phyloP scores from a whole-genome alignment of 805 yeast genomes.

The Metschnikowia proteae region DNA sequence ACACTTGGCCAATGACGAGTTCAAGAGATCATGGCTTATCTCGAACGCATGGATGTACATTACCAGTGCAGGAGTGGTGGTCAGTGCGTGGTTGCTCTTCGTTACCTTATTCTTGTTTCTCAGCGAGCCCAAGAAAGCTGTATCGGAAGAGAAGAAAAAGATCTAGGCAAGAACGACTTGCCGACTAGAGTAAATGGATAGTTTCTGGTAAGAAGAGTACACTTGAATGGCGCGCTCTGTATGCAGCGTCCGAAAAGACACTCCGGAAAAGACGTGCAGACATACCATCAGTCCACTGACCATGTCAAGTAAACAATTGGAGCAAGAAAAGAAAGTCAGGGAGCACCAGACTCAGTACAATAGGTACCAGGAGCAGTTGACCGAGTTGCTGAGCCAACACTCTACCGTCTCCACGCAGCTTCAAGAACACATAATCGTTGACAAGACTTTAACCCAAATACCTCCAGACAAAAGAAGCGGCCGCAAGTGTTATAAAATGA shows the following conservation, averaged over 20 bases:
- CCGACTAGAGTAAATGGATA: background rate
- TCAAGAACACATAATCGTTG: conserved; percentile 41
- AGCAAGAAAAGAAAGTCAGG: conserved; percentile 36
- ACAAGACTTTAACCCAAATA: conserved; percentile 35
- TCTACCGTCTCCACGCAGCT: conserved; percentile 33
- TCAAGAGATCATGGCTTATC: conserved; percentile 87
- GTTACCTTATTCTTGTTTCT: conserved; percentile 58
- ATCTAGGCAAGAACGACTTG: background rate
- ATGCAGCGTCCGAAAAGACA: background rate
- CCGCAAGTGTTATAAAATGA: conserved; percentile 86
- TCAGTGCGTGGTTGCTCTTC: conserved; percentile 72
- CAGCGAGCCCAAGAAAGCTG: conserved; percentile 15
- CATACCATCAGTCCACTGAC: background rate
- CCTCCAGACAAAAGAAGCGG: conserved; percentile 36
- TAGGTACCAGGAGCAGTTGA: conserved; percentile 34
- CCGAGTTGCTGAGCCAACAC: conserved; percentile 38
- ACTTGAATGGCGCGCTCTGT: conserved; percentile 3
- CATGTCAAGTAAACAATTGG: conserved; percentile 18
- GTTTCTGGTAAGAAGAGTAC: background rate
- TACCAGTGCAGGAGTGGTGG: conserved; percentile 64
- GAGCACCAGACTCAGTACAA: conserved; percentile 41
- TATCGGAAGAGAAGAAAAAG: conserved; percentile 3
- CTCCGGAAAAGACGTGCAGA: background rate
- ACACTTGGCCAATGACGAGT: conserved; percentile 94
- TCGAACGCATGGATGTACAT: conserved; percentile 91